These are phyloP conservation scores for Leishmania gerbilli DNA, from an alignment of 208 protist species.

Conservation along the genomic window DNA sequence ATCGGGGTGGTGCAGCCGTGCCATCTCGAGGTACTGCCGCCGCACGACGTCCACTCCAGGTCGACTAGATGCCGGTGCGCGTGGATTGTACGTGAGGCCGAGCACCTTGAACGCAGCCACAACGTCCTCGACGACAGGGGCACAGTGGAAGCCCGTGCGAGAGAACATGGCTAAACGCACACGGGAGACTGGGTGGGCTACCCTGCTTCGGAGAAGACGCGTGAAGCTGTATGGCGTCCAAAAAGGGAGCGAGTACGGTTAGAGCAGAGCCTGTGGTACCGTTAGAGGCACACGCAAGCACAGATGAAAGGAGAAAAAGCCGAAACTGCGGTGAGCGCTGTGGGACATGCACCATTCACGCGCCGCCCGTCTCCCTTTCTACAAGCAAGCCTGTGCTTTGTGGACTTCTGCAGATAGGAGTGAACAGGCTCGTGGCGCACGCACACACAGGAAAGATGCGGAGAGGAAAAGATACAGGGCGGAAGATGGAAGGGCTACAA, in stretches of 20 bases:
- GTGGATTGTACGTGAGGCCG: slow-evolving; percentile 51
- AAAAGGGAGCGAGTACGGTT: background rate
- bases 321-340: background rate
- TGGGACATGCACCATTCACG: background rate
- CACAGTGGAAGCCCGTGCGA: slow-evolving; percentile 6
- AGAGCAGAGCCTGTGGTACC: background rate
- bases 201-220: background rate
- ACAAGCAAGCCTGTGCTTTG: background rate
- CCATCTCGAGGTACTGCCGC: slow-evolving; percentile 83
- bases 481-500: background rate
- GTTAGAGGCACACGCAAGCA: background rate
- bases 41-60: slow-evolving; percentile 61
- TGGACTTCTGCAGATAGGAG: background rate
- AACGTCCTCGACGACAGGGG: slow-evolving; percentile 52
- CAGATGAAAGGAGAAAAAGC: background rate
- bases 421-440: background rate
- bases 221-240: background rate
- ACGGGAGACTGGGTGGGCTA: no score
- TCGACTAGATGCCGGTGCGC: slow-evolving; percentile 23
- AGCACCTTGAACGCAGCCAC: slow-evolving; percentile 77
- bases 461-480: background rate
- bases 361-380: background rate
- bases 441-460: background rate
- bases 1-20: slow-evolving; percentile 88
- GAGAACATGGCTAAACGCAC: slow-evolving; percentile 1